These are phyloP conservation scores for Tylopilus felleus DNA, from an alignment of 768 basidiomycete species.

Conservation along the genomic window DNA sequence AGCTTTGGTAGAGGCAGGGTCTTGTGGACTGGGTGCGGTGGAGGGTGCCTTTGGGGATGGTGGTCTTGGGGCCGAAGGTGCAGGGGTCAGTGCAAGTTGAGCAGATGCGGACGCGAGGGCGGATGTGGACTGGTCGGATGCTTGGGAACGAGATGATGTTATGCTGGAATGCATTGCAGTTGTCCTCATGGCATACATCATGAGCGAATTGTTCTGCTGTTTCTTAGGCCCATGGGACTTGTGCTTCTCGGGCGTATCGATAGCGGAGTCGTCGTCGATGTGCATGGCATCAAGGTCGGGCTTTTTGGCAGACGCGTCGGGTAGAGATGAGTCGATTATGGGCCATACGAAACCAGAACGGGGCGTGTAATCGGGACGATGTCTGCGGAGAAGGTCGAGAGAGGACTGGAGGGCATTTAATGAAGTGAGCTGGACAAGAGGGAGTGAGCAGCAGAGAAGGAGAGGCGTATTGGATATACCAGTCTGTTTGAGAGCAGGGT, in stretches of 20 bases:
- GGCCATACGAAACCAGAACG: conserved; percentile 86
- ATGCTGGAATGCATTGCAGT: conserved; percentile 68
- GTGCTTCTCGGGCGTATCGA: conserved; percentile 21
- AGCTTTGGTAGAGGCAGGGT: conserved; percentile 42
- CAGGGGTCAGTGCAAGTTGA: conserved; percentile 34
- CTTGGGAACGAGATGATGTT: conserved; percentile 41
- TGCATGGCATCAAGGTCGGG: conserved; percentile 26
- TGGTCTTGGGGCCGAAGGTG: conserved; percentile 28
- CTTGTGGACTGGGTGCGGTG: conserved; percentile 41
- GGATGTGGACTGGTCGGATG: conserved; percentile 27
- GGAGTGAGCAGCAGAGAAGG: not conserved
- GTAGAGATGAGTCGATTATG: conserved; percentile 54
- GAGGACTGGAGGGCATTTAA: conserved; percentile 72
- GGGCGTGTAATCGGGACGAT: conserved; percentile 81
- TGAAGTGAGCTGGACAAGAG: conserved; percentile 53
- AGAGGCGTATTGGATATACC: conserved; percentile 39
- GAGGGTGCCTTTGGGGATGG: conserved; percentile 33
- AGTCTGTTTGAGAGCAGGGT: conserved; percentile 80
- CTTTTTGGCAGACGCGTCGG: conserved; percentile 43
- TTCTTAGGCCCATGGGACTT: conserved; percentile 41
- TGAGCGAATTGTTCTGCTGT: conserved; percentile 63
- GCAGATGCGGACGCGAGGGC: conserved; percentile 22
- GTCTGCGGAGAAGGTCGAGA: conserved; percentile 65
- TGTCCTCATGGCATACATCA: conserved; percentile 76
- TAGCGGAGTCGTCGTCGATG: conserved; percentile 23